Base-by-base conservation (phyloP, 2,329 filamentous ascomycete genomes). In the Alternaria dauci region DNA sequence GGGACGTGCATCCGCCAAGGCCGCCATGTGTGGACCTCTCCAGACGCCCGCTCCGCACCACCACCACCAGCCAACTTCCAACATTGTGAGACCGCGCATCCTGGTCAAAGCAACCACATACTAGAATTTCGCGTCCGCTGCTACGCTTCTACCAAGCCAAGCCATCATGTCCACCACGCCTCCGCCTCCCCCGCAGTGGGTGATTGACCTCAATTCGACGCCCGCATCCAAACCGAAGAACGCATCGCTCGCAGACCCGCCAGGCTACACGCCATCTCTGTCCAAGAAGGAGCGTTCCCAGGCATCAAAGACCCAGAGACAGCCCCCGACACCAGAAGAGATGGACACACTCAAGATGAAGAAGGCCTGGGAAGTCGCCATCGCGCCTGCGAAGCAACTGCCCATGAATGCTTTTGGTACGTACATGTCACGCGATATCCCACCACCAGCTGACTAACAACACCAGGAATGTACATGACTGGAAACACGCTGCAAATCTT, bases 401-500 rank as follows among this genome's bases (percentile, higher is more conserved):
- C 95, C 95, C 59, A 99, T 99, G 95, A 98, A 96, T 58, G 94
- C 90, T 65, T 94, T 99, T 78, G 97, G 97, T 79, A 55, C 54
- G 72, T 62, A 30, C 26, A 34, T 18, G 30, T n/a, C 36, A 18
- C 23, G 26, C 9, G 6, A 54, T 30, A n/a, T 30, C 7, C 34
- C 18, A 34, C 16, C 20, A 12, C 14, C 28, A 14, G 5, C 66
- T 47, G 9, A 26, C 56, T 59, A 16, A 55, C 30, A 4, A 3
- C 6, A 23, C 7, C 28, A 80, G 78, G 78, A 89, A 98, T 98
- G 93, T 99, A 99, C 86, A 99, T 99, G 95, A 96, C 94, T 32
- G 95, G 95, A 74, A 99, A 98, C 82, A 93, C 92, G 63, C 87
- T 99, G 47, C 95, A 99, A 79, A 98, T 99, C 69, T 99, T 99